phyloP scores from a whole-genome alignment of 2,329 filamentous ascomycete genomes.

The Rutstroemia sp. region DNA sequence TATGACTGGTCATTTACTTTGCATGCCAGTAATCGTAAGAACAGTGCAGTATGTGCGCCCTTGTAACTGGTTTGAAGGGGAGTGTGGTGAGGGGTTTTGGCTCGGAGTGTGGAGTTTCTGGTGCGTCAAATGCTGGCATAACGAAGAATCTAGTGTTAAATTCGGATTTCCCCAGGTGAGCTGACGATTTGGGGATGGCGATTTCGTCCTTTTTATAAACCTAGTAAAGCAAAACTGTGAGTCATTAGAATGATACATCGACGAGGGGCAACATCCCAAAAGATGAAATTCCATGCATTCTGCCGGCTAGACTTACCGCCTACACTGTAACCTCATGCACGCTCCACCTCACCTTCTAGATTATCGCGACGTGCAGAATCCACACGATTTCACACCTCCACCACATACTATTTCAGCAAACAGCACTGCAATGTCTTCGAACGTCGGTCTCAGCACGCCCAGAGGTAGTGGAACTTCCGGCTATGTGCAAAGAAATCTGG shows the following conservation, averaged over 20 bases:
- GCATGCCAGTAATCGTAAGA: constrained; percentile 91
- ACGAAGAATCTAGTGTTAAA: background rate
- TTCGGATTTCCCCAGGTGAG: background rate
- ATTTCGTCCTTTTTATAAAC: background rate
- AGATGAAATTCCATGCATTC: background rate
- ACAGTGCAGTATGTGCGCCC: constrained; percentile 85
- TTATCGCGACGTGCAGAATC: background rate
- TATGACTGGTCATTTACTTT: constrained; percentile 39
- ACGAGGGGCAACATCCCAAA: constrained; percentile 12
- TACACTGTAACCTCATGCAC: background rate
- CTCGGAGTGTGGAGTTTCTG: constrained; percentile 8
- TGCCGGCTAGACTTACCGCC: background rate
- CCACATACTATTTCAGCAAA: background rate
- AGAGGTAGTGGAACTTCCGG: constrained; percentile 93
- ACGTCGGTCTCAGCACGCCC: constrained; percentile 91
- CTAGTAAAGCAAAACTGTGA: background rate
- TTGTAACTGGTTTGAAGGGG: constrained; percentile 76
- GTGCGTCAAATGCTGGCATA: constrained; percentile 24
- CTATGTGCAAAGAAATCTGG: constrained; percentile 94
- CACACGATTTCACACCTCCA: background rate
- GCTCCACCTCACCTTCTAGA: too few species aligned
- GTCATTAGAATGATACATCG: background rate
- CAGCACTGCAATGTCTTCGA: constrained; percentile 70
- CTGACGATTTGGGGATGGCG: background rate
- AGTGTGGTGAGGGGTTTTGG: constrained; percentile 33